A percentile compares a stretch with the other conserved stretches of the same genome.
phyloP scores from a whole-genome alignment of 1,284 basidiomycete genomes.

The Marasmius sp. region DNA sequence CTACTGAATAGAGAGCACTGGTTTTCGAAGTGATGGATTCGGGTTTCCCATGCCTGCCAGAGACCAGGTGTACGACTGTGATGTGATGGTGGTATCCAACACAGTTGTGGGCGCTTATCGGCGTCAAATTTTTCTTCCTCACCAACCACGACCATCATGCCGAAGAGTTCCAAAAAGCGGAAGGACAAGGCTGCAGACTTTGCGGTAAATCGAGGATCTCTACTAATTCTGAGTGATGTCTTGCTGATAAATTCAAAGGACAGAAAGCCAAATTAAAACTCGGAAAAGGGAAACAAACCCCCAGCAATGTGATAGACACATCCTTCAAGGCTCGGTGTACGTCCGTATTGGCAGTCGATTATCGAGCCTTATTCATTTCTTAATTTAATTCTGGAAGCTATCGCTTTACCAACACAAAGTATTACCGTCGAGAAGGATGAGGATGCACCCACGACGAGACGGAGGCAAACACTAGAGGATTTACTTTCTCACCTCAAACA shows the following conservation, averaged over 20 bases:
- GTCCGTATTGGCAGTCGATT: conserved; percentile 18
- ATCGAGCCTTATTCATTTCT: conserved; percentile 11
- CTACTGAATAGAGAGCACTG: too few species aligned
- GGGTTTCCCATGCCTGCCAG: too few species aligned
- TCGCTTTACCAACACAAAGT: conserved; percentile 86
- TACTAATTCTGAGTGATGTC: not conserved
- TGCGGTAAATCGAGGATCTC: conserved; percentile 45
- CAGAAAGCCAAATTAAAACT: conserved; percentile 97
- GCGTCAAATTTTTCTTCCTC: not conserved
- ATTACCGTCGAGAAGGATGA: conserved; percentile 58
- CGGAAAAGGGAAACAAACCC: conserved; percentile 87
- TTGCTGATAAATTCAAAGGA: conserved; percentile 12
- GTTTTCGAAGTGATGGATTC: too few species aligned
- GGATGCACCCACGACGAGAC: conserved; percentile 67
- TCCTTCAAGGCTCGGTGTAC: conserved; percentile 92
- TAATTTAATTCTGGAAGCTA: conserved; percentile 51
- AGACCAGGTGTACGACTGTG: too few species aligned
- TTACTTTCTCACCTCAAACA: conserved; percentile 82
- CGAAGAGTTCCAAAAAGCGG: conserved; percentile 83
- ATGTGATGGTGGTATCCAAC: too few species aligned
- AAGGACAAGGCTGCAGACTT: conserved; percentile 91
- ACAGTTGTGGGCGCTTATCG: too few species aligned
- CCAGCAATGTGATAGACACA: conserved; percentile 89
- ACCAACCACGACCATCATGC: conserved; percentile 49
- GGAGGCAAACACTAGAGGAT: conserved; percentile 79